These are phyloP conservation scores for Tetrahymena malaccensis DNA, from an alignment of 73 alveolate genomes.

Conservation along the genomic window DNA sequence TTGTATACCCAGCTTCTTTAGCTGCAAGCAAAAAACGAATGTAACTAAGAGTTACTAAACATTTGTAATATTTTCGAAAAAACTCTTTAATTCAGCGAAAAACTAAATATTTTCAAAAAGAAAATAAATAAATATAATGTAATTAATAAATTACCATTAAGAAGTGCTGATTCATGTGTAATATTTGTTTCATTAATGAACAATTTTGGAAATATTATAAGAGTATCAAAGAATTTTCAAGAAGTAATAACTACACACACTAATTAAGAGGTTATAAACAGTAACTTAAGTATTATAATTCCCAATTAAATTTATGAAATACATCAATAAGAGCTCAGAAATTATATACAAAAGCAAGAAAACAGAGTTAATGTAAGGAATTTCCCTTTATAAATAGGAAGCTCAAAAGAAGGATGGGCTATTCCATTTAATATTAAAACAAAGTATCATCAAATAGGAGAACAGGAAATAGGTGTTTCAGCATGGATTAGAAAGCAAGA, in stretches of 20 bases:
- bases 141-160: background rate
- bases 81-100: background rate
- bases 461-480: background rate
- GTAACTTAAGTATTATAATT: background rate
- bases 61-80: background rate
- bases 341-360: background rate
- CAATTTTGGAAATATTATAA: background rate
- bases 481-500: background rate
- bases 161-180: background rate
- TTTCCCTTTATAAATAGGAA: background rate
- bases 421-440: background rate
- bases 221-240: background rate
- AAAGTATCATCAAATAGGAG: background rate
- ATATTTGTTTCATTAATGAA: background rate
- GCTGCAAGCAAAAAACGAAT: background rate
- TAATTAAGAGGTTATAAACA: background rate
- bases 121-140: background rate
- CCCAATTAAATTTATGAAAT: background rate
- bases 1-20: background rate
- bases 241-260: background rate
- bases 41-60: background rate
- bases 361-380: background rate
- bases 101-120: background rate
- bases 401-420: background rate
- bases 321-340: background rate